phyloP scores from a whole-genome alignment of 371 early-diverging fungal species.

The Syncephalastrum monosporum region DNA sequence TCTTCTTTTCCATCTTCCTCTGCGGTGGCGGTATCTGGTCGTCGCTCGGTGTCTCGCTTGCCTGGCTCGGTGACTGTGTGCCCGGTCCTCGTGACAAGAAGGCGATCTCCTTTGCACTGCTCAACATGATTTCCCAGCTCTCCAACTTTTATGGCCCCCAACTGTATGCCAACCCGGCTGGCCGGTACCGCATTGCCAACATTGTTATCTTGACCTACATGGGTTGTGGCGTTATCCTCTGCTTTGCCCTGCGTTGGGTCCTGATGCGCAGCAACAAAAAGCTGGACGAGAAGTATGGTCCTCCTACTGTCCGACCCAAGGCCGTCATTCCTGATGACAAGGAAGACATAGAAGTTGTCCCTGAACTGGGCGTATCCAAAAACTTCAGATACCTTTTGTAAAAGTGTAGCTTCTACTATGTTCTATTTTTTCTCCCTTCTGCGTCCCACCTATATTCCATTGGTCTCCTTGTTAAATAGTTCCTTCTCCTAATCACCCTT shows the following conservation, averaged over 20 bases:
- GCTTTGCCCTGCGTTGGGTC: conserved; percentile 15
- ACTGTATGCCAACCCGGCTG: conserved; percentile 12
- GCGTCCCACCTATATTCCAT: no score
- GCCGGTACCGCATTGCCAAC: conserved; percentile 15
- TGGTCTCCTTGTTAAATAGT: no score
- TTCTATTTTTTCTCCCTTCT: no score
- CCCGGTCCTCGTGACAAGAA: conserved; percentile 14
- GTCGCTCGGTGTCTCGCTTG: conserved; percentile 17
- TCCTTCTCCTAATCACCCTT: no score
- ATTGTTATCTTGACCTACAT: conserved; percentile 17
- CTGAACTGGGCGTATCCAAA: conserved; percentile 18
- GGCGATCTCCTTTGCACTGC: conserved; percentile 13
- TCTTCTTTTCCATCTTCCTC: conserved; percentile 16
- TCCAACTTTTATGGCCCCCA: conserved; percentile 21
- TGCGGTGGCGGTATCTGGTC: conserved; percentile 20
- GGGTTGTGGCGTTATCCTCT: conserved; percentile 11
- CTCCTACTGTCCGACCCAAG: conserved; percentile 4
- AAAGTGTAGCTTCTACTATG: background rate
- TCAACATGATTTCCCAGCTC: conserved; percentile 16
- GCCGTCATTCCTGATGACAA: conserved; percentile 14
- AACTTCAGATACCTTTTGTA: conserved; percentile 14
- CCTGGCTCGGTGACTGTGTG: conserved; percentile 20
- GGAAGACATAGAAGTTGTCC: conserved; percentile 10
- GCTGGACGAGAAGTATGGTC: conserved; percentile 13
- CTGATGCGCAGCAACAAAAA: conserved; percentile 6